These are phyloP conservation scores for Talaromyces atroroseus DNA, from an alignment of 2,329 filamentous ascomycete species.

Conservation along the genomic window DNA sequence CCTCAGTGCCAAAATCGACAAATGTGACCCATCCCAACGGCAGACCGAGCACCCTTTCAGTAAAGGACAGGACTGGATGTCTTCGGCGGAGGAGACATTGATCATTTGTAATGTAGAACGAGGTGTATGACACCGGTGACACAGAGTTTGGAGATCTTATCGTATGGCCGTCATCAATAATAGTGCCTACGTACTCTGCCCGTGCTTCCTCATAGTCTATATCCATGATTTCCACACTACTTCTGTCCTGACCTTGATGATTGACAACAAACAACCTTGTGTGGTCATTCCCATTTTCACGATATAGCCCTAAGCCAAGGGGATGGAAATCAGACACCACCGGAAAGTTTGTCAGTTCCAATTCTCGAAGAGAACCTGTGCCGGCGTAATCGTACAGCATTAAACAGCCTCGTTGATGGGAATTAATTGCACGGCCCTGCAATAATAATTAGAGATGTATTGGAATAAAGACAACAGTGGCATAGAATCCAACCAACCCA, in stretches of 20 bases:
- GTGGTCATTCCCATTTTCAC: constrained; percentile 2
- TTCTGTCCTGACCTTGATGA: constrained; percentile 13
- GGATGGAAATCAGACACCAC: constrained; percentile 10
- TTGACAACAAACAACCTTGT: constrained; percentile 17
- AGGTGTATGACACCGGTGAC: constrained; percentile 15
- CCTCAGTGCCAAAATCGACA: constrained; percentile 12
- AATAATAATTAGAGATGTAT: not conserved
- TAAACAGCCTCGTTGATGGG: constrained; percentile 13
- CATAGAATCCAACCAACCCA: constrained; percentile 10
- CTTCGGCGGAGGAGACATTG: constrained; percentile 14
- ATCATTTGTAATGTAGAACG: constrained; percentile 18
- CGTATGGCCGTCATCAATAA: constrained; percentile 14
- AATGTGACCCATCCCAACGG: constrained; percentile 17
- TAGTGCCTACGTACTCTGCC: constrained; percentile 14
- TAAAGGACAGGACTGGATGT: constrained; percentile 14
- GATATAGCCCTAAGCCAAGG: constrained; percentile 16
- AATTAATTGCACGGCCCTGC: constrained; percentile 8
- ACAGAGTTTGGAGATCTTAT: constrained; percentile 17
- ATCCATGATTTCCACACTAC: constrained; percentile 16
- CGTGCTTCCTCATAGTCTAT: constrained; percentile 15
- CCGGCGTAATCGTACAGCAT: constrained; percentile 16
- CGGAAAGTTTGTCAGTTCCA: constrained; percentile 12
- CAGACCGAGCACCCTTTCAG: constrained; percentile 11
- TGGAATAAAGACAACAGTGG: not conserved
- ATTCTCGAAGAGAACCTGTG: constrained; percentile 9